Base-by-base conservation (phyloP, 2,329 filamentous ascomycete genomes). In the Leptographium procerum region DNA sequence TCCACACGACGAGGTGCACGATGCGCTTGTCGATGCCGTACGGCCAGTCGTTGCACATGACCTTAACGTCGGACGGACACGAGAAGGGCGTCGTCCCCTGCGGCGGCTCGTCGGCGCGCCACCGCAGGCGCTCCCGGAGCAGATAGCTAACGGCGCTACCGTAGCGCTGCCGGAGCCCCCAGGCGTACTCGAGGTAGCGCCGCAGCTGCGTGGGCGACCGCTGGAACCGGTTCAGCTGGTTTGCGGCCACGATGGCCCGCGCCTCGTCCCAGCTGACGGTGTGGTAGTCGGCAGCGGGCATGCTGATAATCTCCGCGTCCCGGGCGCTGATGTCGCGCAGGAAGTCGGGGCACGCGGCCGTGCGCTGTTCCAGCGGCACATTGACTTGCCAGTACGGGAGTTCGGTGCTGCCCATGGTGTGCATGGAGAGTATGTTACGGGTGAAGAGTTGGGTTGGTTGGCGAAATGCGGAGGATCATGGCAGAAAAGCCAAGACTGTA, bases 41-140 rank as follows among this genome's bases (percentile, higher is more conserved):
- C 0, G 92, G 92, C 89, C 91, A 96, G 77, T 97, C 91, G 68
- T 97, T 97, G 72, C 81, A 83, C 47, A 96, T 71, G 53, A 95
- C 85, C 70, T 84, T 90, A 65, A 86, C 73, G 66, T 94, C 87
- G 11, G 75, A 74, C 0, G 70, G 70, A 57, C 64, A 66, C 62
- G 73, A 71, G 61, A 83, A 79, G 0, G 76, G 76, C 28, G 57
- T n/a, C 22, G 66, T 67, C 4, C 68, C 70, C 56, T 55, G 61
- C 2, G 71, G 63, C 36, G 60, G 59, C 19, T 78, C 65, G 1
- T 76, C 77, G n/a, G 63, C 59, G 2, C 72, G 69, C 92, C 92
- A 96, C 19, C 75, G 71, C 59, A 96, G 73, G 54, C 90, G 76
- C 69, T 89, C 75, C 29, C 76, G 73, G 50, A 95, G 72, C 47